A percentile compares a stretch with the other conserved stretches of the same genome.
phyloP scores from a whole-genome alignment of 2,329 filamentous ascomycete species.

The Neopestalotiopsis rosae region DNA sequence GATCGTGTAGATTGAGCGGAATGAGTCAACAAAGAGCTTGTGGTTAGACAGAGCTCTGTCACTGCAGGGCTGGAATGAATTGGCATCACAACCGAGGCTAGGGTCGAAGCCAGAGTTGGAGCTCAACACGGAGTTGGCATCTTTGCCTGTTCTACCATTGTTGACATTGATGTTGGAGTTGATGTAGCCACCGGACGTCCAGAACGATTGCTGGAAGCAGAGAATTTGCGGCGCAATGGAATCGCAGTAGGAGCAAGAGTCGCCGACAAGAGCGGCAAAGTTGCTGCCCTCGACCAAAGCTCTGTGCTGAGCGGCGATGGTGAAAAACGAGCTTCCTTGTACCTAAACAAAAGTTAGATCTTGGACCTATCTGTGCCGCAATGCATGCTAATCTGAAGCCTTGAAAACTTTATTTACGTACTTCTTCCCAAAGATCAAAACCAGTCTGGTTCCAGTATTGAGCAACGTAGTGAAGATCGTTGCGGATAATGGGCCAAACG shows the following conservation, averaged over 20 bases:
- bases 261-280: slow-evolving; percentile 68
- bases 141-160: slow-evolving; percentile 69
- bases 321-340: slow-evolving; percentile 79
- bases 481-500: slow-evolving; percentile 76
- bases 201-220: slow-evolving; percentile 78
- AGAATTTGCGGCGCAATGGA: slow-evolving; percentile 72
- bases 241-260: slow-evolving; percentile 64
- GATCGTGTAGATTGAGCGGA: slow-evolving; percentile 72
- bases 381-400: too few relatives aligned
- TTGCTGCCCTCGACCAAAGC: slow-evolving; percentile 70
- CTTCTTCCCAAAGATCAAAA: slow-evolving; percentile 85
- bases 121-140: slow-evolving; percentile 72
- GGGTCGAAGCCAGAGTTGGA: slow-evolving; percentile 76
- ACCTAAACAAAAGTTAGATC: slow-evolving; percentile 41
- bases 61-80: slow-evolving; percentile 81
- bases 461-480: slow-evolving; percentile 77
- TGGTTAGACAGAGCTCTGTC: slow-evolving; percentile 74
- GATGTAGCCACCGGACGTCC: slow-evolving; percentile 66
- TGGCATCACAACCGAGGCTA: slow-evolving; percentile 66
- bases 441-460: slow-evolving; percentile 72
- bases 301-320: slow-evolving; percentile 71
- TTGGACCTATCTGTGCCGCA: not conserved
- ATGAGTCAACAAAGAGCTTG: slow-evolving; percentile 77
- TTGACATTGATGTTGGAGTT: slow-evolving; percentile 72
- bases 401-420: not conserved